Conservation (phyloP, 2,329 filamentous ascomycete genomes). For the Hirsutella rhossiliensis region DNA sequence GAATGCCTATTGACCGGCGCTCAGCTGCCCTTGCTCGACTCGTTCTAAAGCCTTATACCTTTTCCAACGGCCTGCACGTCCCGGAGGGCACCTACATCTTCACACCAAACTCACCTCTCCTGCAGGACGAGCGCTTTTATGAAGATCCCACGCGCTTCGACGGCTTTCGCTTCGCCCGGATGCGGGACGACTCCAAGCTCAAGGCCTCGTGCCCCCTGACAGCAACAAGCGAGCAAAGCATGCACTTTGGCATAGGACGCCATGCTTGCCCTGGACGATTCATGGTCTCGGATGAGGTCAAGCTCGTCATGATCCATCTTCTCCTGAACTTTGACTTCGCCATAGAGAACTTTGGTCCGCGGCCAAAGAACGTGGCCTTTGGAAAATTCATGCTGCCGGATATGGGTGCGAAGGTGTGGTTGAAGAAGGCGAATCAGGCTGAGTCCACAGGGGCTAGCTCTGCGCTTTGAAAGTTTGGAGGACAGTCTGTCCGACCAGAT, state of each 20-base stretch:
- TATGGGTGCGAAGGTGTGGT: slow-evolving; percentile 5
- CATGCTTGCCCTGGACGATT: slow-evolving; percentile 7
- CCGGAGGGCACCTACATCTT: slow-evolving; percentile 5
- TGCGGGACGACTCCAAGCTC: slow-evolving; percentile 4
- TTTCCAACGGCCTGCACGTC: slow-evolving; percentile 7
- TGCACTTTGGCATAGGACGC: slow-evolving; percentile 7
- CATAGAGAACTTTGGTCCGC: slow-evolving; percentile 4
- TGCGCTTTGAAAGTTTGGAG: too few relatives aligned
- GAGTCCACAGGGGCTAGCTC: neutral
- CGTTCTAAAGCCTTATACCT: slow-evolving; percentile 5
- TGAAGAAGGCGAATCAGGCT: slow-evolving; percentile 3
- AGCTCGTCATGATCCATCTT: slow-evolving; percentile 5
- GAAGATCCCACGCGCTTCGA: slow-evolving; percentile 4
- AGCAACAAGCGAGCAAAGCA: slow-evolving; percentile 5
- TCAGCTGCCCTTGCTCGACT: slow-evolving; percentile 6
- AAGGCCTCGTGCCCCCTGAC: slow-evolving; percentile 2
- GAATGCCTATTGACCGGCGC: neutral
- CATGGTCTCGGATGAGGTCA: slow-evolving; percentile 7
- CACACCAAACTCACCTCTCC: slow-evolving; percentile 6
- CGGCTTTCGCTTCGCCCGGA: slow-evolving; percentile 5
- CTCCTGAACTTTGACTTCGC: slow-evolving; percentile 6
- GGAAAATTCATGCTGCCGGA: slow-evolving; percentile 6
- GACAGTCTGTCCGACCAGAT: too few relatives aligned
- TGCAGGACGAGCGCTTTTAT: slow-evolving; percentile 5
- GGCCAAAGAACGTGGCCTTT: slow-evolving; percentile 5